Percentiles rank a stretch among this genome's conserved stretches.
Conservation (phyloP, 2,329 filamentous ascomycete species). For the Penicillium sp. region DNA sequence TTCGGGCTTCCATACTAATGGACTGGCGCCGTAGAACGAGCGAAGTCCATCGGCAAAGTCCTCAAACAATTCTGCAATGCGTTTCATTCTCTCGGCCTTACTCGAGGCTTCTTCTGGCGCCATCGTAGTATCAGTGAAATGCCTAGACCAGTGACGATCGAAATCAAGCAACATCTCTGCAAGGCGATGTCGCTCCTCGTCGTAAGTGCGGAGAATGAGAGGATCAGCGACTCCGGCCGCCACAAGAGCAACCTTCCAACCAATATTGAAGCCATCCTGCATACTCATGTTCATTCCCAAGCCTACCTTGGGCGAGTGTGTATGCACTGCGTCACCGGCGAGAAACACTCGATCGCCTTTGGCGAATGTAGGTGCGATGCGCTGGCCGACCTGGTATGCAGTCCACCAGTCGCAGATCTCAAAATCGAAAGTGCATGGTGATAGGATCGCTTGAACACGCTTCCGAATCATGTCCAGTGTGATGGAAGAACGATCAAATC, state of each 20-base stretch:
- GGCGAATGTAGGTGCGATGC: conserved; percentile 14
- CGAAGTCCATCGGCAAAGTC: conserved; percentile 18
- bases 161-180: conserved; percentile 63
- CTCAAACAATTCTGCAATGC: conserved; percentile 14
- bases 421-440: conserved; percentile 19
- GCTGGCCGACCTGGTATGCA: conserved; percentile 21
- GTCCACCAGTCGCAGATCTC: conserved; percentile 20
- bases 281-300: conserved; percentile 38
- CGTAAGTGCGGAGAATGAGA: conserved; percentile 47
- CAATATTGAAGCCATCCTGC: conserved; percentile 51
- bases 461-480: conserved; percentile 15
- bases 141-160: conserved; percentile 42
- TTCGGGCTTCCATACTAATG: conserved; percentile 10
- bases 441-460: conserved; percentile 15
- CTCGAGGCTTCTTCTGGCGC: neutral
- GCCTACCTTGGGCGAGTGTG: conserved; percentile 21
- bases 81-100: conserved; percentile 16
- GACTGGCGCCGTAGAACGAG: conserved; percentile 15
- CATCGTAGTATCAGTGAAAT: conserved; percentile 13
- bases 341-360: conserved; percentile 17
- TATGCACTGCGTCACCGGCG: conserved; percentile 22
- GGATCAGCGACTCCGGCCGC: conserved; percentile 39
- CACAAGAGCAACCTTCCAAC: conserved; percentile 52
- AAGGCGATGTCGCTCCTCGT: conserved; percentile 52
- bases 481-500: conserved; percentile 19